Evolutionary conservation across 2,329 filamentous ascomycete species (phyloP).

Genomic region (Epichloe elymi): DNA sequence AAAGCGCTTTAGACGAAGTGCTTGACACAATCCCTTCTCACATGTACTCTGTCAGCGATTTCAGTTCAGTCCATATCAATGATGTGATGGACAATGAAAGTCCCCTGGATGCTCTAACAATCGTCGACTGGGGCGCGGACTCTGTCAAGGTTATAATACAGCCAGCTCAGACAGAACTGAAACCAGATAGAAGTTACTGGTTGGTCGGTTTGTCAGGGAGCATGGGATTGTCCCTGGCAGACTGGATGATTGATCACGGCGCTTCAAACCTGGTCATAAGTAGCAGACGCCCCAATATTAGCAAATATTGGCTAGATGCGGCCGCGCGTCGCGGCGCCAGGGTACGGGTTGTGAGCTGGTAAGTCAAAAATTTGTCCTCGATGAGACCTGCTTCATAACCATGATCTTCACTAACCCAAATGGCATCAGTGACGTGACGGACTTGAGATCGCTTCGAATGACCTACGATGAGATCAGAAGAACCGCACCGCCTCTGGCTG

Average conservation of each 20-base stretch:
- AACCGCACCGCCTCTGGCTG: constrained; percentile 22
- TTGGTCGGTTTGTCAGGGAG: constrained; percentile 19
- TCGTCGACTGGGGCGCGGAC: not conserved
- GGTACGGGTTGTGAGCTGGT: not conserved
- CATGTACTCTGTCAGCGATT: not conserved
- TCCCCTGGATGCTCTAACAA: not conserved
- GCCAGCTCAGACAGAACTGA: constrained; percentile 7
- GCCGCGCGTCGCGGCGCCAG: not conserved
- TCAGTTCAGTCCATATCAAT: not conserved
- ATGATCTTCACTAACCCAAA: no score
- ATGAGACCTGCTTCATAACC: no score
- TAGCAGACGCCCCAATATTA: not conserved
- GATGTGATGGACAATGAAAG: not conserved
- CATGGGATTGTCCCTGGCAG: constrained; percentile 21
- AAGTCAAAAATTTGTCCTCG: not conserved
- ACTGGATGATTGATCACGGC: constrained; percentile 23
- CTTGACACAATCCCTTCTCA: no score
- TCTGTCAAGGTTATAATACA: constrained; percentile 7
- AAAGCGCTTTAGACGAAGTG: not conserved
- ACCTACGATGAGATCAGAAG: constrained; percentile 8
- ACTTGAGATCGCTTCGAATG: constrained; percentile 1
- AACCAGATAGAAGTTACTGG: constrained; percentile 12
- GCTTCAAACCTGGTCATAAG: not conserved
- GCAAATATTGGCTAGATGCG: not conserved
- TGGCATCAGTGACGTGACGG: constrained; percentile 4